A percentile compares a stretch with the other conserved stretches of the same genome.
phyloP scores from a whole-genome alignment of 1,284 basidiomycete species.

The Ganoderma boninense region DNA sequence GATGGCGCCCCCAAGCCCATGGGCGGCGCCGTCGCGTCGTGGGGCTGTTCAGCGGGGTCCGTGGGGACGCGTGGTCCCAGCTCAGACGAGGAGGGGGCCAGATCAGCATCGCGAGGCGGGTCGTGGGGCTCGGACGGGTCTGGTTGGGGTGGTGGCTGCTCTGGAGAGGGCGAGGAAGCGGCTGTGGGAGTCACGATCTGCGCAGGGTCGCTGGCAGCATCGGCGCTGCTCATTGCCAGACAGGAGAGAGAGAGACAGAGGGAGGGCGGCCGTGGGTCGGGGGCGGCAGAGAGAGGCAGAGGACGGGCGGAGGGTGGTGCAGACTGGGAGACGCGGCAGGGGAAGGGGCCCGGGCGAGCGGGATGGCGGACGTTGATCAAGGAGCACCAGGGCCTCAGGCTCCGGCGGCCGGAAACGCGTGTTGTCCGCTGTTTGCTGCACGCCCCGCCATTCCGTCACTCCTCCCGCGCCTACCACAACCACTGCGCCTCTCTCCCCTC shows the following conservation, averaged over 20 bases:
- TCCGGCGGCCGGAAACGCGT: conserved; percentile 32
- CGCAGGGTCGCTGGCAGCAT: conserved; percentile 38
- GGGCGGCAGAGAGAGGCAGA: conserved; percentile 2
- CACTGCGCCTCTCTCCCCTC: conserved; percentile 16
- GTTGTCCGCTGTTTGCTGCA: conserved; percentile 43
- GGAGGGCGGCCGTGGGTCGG: conserved; percentile 23
- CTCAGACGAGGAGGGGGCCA: conserved; percentile 24
- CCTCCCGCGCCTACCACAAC: conserved; percentile 27
- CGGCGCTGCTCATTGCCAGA: conserved; percentile 43
- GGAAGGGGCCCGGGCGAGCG: conserved; percentile 24
- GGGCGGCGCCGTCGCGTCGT: conserved; percentile 23
- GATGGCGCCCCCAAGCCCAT: conserved; percentile 28
- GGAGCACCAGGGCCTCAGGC: conserved; percentile 11
- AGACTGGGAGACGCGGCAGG: conserved; percentile 17
- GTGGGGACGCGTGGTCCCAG: conserved; percentile 31
- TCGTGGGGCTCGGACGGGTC: conserved; percentile 29
- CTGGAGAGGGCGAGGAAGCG: conserved; percentile 21
- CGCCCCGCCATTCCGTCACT: conserved; percentile 35
- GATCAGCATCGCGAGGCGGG: conserved; percentile 29
- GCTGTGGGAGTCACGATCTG: conserved; percentile 26
- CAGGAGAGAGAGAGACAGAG: conserved; percentile 11
- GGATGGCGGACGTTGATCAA: conserved; percentile 39
- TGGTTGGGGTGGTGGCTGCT: conserved; percentile 36
- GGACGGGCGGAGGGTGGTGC: conserved; percentile 15
- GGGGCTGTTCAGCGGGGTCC: conserved; percentile 17